Percentiles rank a stretch among this genome's conserved stretches.
These are phyloP conservation scores for Lichtheimia ramosa DNA, from an alignment of 371 early-diverging fungal genomes.

Conservation along the genomic window DNA sequence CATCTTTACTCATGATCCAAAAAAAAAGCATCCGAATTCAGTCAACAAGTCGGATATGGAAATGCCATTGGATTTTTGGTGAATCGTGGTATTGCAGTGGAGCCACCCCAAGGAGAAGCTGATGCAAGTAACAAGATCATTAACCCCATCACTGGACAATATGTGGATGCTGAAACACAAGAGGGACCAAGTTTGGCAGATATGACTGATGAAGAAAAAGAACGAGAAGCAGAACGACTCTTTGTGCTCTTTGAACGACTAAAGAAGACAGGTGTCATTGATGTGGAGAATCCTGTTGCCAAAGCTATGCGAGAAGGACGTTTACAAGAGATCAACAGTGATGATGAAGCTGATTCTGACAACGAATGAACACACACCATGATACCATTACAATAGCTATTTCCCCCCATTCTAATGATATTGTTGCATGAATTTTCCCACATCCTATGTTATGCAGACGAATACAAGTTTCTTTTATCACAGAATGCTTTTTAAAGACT, in stretches of 20 bases:
- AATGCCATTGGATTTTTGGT: constrained; percentile 89
- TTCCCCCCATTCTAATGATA: too few species aligned
- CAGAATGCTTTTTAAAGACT: too few species aligned
- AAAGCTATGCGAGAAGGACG: constrained; percentile 50
- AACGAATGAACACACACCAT: too few species aligned
- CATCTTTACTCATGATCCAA: not conserved
- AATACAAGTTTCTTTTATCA: too few species aligned
- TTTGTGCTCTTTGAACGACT: constrained; percentile 92
- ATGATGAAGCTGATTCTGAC: not conserved
- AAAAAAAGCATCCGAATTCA: constrained; percentile 39
- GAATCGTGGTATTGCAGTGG: constrained; percentile 60
- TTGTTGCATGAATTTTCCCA: too few species aligned
- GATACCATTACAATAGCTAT: too few species aligned
- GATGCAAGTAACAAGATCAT: constrained; percentile 32
- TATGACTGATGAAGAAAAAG: constrained; percentile 97
- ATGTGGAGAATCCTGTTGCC: constrained; percentile 67
- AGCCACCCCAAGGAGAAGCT: constrained; percentile 20
- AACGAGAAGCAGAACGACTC: constrained; percentile 88
- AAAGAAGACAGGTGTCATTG: constrained; percentile 86
- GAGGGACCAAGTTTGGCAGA: constrained; percentile 56
- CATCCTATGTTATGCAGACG: too few species aligned
- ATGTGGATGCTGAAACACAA: constrained; percentile 41
- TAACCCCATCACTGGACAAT: constrained; percentile 88
- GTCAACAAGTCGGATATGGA: constrained; percentile 87
- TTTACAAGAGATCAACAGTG: constrained; percentile 26